Base-by-base conservation (phyloP, 805 yeast species). In the Ogataea angusta region DNA sequence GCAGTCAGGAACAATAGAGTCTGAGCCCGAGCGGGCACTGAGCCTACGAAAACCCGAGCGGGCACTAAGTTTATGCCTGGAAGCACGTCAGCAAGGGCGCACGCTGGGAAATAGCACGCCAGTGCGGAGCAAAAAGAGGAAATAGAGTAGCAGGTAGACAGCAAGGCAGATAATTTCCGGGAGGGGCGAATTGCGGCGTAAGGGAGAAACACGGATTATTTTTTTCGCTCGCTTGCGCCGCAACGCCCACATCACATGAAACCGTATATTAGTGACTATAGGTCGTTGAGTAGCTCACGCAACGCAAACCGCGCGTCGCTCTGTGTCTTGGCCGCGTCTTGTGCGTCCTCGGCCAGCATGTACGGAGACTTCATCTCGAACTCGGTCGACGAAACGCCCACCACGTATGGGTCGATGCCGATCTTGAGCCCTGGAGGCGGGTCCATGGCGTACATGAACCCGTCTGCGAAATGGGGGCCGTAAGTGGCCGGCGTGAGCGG, bases 381-480 rank as follows among this genome's bases (percentile, higher is more conserved):
- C 34, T 54, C 60, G 30, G 53, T 53, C 13, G 56, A 49, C 8
- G 59, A 49, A 8, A 57, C 47, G 6, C 62, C 59, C 23, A 49
- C 49, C 26, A 57, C 60, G 36, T 48, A 57, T n/a, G 62, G 62
- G 40, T 57, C 62, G 25, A 55, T 48, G 5, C 59, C 60, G 10
- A 54, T 39, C 31, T 50, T 53, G 22, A 57, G 45, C 3, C 60
- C 60, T 7, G 53, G 51, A 2, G 52, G 53, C 5, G 49, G 56
- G n/a, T 32, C 42, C 38, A 34, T 30, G 31, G 18, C 35, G 15
- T 31, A 31, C 28, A 28, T 5, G 13, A 42, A 45, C 8, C 46
- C 38, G 5, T 28, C 19, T 10, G 30, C n/a, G n/a, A 42, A 31
- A n/a, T 42, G 43, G 6, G 52, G 46, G 8, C 50, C 51, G 42